These are phyloP conservation scores for Melocanna baccifera DNA, from an alignment of 176 grass and related monocot species.

Conservation along the genomic window DNA sequence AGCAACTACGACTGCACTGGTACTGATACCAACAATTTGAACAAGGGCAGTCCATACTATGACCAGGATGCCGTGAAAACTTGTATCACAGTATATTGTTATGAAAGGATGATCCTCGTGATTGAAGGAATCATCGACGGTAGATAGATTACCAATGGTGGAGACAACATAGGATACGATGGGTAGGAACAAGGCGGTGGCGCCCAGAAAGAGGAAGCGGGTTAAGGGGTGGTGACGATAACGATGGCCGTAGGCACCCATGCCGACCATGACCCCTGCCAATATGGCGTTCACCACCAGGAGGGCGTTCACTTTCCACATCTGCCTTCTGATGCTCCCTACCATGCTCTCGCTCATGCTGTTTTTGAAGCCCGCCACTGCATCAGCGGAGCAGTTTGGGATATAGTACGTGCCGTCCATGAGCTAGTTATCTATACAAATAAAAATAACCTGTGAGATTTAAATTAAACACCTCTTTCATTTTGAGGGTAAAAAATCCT, in stretches of 20 bases:
- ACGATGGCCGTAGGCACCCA: background rate
- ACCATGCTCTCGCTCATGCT: background rate
- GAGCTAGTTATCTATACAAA: too few relatives aligned
- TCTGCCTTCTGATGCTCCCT: too few relatives aligned
- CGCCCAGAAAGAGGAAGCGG: background rate
- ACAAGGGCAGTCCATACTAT: background rate
- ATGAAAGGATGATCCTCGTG: background rate
- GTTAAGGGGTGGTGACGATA: background rate
- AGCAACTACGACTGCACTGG: too few relatives aligned
- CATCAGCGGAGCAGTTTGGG: background rate
- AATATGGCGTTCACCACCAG: background rate
- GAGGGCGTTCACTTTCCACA: too few relatives aligned
- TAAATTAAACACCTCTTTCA: too few relatives aligned
- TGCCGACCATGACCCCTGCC: background rate
- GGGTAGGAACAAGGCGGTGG: background rate
- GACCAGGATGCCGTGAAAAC: background rate
- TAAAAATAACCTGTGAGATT: too few relatives aligned
- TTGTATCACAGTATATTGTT: accelerated
- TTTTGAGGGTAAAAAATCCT: too few relatives aligned
- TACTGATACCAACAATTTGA: background rate
- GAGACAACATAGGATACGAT: background rate
- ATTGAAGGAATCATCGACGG: background rate
- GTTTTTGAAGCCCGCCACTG: background rate
- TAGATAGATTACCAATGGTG: background rate
- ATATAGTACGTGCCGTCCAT: too few relatives aligned